These are phyloP conservation scores for Phytopythium helicoides DNA, from an alignment of 352 stramenopile genomes.

Conservation along the genomic window DNA sequence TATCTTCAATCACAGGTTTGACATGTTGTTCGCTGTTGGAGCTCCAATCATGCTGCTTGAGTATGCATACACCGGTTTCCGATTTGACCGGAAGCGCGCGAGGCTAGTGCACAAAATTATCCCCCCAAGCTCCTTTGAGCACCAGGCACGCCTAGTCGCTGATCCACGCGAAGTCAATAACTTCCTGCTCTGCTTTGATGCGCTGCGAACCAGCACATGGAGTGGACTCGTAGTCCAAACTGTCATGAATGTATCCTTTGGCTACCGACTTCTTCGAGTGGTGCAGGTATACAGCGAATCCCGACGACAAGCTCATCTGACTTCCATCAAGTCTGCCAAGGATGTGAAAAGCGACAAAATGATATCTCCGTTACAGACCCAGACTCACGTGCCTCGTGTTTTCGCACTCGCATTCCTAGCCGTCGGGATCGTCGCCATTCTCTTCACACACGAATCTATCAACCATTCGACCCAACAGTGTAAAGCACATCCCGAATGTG, in stretches of 20 bases:
- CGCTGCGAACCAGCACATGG: conserved; percentile 1
- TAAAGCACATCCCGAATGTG: conserved; percentile 4
- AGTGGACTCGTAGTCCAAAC: conserved; percentile 1
- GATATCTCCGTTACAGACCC: too few species aligned
- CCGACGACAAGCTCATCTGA: not conserved
- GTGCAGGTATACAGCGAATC: conserved; percentile 2
- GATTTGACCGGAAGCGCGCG: conserved; percentile 1
- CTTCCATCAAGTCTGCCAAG: too few species aligned
- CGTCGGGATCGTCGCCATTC: not conserved
- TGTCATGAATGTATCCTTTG: conserved; percentile 7
- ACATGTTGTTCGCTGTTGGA: conserved; percentile 10
- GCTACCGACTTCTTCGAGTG: conserved; percentile 7
- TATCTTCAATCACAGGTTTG: conserved; percentile 1
- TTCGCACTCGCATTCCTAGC: conserved; percentile 1
- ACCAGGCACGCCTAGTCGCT: not conserved
- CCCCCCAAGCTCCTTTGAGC: not conserved
- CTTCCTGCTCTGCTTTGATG: conserved; percentile 6
- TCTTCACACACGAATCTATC: conserved; percentile 1
- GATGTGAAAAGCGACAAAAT: too few species aligned
- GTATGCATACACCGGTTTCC: conserved; percentile 5
- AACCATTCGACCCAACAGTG: not conserved
- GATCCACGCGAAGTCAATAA: conserved; percentile 4
- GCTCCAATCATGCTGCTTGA: conserved; percentile 4
- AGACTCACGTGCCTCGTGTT: not conserved
- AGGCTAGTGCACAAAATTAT: not conserved